Base-by-base conservation (phyloP, 345 rosid genomes). In the Euphorbia peplus region DNA sequence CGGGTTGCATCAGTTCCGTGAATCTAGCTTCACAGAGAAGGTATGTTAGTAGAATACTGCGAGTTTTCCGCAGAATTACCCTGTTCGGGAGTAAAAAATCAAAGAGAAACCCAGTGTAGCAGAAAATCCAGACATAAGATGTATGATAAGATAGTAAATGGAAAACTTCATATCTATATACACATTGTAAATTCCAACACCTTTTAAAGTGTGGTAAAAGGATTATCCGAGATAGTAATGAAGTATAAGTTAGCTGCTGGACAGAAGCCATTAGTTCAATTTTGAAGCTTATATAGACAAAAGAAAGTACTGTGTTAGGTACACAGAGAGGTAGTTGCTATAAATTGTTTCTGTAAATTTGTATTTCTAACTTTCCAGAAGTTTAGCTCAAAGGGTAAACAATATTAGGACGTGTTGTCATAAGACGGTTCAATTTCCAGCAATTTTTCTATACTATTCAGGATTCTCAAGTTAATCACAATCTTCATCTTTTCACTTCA, bases 11-110 rank as follows among this genome's bases (percentile, higher is more conserved):
- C 35, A 83, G 83, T 66, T 78, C 88, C 30, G 80, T 80, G 70
- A 88, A 76, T 68, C 81, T 88, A 67, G 65, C 85, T 63, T 83
- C 88, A 7, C 88, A 85, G 19, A 84, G 95, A 70, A 82, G 74
- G 67, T 85, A 78, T 55, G 85, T 79, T 4, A 70, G 67, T 48
- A 83, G 85, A 79, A 53, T 87, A 35, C 63, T 83, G 67, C 75
- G 63, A 57, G 60, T 79, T 18, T 72, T 85, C 41, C 71, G 84
- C 25, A 64, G 77, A 63, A 67, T 83, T 29, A 69, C 78, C 53
- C 68, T 79, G 75, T 77, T 83, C 39, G 86, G 84, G 55, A 80
- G 70, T 71, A 82, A 75, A 79, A 86, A 81, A 76, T 54, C 83
- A 5, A 83, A 79, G 76, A 86, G 76, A 80, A 80, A 80, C 60